Evolutionary conservation across 805 yeast genomes (phyloP), one percentile per base, ranked within the genome.

Genomic region (Yueomyces sinensis): DNA sequence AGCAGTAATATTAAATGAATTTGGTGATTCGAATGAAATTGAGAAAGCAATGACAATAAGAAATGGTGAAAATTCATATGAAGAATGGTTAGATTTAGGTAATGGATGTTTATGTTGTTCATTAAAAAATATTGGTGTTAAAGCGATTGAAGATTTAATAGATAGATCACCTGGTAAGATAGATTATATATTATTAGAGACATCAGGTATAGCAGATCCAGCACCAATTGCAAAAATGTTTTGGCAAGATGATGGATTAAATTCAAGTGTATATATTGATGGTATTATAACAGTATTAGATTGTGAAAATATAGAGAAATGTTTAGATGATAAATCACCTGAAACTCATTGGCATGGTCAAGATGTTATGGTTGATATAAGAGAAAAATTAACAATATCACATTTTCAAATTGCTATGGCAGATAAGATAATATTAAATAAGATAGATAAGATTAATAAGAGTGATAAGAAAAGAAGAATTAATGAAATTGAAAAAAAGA

Each of bases 101-200:
- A 91, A 91, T 51, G 98, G 98, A 2, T 91, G 98, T 56, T 65
- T 91, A 28, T 91, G 98, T 53, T 91, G 98, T 50, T 82, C 97
- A 0, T 94, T 93, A 24, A 86, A 84, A 52, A 96, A 87, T 54
- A 81, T 77, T 37, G 98, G 98, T 4, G 96, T 91, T 1, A 68
- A 80, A 29, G 98, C 98, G 0, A 86, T 91, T 35, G 98, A 91
- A 54, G 72, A 82, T 37, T 68, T 91, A 45, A 76, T 89, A 40
- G 77, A 74, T 22, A 69, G 76, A 34, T 69, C 77, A 23, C 78
- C 76, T 5, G 77, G 73, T 23, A 68, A 69, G 34, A 86, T 89
- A 34, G 98, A 91, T 56, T 81, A 89, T 50, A 86, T 91, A n/a
- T 54, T 91, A 17, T 61, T 91, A 35, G 98, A 91, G 52, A 91